These are phyloP conservation scores for Cystofilobasidium ferigula DNA, from an alignment of 768 basidiomycete species.

Conservation along the genomic window DNA sequence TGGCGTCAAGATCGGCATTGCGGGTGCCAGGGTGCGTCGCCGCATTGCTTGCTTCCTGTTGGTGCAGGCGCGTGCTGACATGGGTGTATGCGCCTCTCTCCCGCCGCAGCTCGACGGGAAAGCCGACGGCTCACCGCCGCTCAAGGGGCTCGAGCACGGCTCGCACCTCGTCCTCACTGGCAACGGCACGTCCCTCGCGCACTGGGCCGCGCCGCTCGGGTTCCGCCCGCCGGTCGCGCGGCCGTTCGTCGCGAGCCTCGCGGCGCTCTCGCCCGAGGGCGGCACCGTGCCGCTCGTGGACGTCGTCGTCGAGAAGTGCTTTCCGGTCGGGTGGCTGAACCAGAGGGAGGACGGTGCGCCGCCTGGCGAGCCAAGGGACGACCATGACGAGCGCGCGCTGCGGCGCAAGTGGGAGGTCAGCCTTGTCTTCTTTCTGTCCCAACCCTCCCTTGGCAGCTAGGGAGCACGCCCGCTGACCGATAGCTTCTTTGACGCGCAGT, in stretches of 20 bases:
- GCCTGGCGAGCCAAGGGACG: neutral
- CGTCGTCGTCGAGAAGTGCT: slow-evolving; percentile 58
- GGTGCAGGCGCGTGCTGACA: neutral
- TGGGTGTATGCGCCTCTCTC: neutral
- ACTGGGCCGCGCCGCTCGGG: slow-evolving; percentile 82
- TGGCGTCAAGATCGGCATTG: slow-evolving; percentile 72
- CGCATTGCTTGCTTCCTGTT: slow-evolving; percentile 1
- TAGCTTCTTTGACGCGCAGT: slow-evolving; percentile 38
- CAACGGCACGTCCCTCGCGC: slow-evolving; percentile 73
- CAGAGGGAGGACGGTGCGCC: neutral
- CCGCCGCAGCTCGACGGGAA: slow-evolving; percentile 53
- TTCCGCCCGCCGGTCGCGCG: slow-evolving; percentile 43
- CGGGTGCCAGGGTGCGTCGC: slow-evolving; percentile 61
- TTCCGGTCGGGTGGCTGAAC: slow-evolving; percentile 66
- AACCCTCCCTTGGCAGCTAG: neutral
- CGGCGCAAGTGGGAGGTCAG: slow-evolving; percentile 39
- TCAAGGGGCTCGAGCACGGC: slow-evolving; percentile 56
- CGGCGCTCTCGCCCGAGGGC: slow-evolving; percentile 69
- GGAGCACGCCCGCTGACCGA: no score
- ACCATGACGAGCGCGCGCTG: neutral
- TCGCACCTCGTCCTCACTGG: slow-evolving; percentile 56
- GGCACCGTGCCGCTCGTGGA: slow-evolving; percentile 66
- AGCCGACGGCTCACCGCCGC: slow-evolving; percentile 61
- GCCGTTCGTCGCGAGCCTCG: slow-evolving; percentile 63
- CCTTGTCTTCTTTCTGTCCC: slow-evolving; percentile 7